Base-by-base conservation (phyloP, 2,329 filamentous ascomycete genomes). In the Chaetomiaceae sp. region DNA sequence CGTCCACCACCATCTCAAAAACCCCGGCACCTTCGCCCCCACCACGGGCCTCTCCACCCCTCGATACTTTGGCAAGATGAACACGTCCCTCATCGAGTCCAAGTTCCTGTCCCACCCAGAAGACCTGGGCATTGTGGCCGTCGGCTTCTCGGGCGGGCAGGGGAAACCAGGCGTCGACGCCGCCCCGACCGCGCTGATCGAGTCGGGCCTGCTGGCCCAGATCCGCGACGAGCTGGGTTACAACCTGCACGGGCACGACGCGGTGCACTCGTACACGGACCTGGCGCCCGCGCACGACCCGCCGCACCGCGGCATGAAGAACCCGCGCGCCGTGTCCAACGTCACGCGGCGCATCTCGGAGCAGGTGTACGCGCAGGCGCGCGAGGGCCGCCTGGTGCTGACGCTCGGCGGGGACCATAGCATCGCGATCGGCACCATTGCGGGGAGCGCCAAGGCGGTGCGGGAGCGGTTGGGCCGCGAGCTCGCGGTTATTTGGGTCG, bases 101-200 rank as follows among this genome's bases (percentile, higher is more conserved):
- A 90, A 87, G 67, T 97, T 96, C 75, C 86, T 97, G 62, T 78
- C 85, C 59, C 79, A 85, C 66, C 81, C 84, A 29, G 79, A 88
- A 66, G 85, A 97, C 66, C 79, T 99, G 59, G 94, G 92, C 58
- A 81, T 99, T 52, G 90, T 97, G 33, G 90, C 92, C 45, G 94
- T 97, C 33, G 92, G 92, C 58, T 99, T 97, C 77, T 95, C 90
- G 49, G 92, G 92, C 61, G 94, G 94, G 53, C 94, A 96, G 89
- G 86, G 86, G 75, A 96, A 97, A 74, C 78, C 85, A 36, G 94
- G 94, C 62, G 92, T 96, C 61, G 94, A 97, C 67, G 89, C 87
- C 14, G 94, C 88, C 6, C 94, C 94, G 29, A 84, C 86, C 63
- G 92, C 90, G 48, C 83, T 99, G 49, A 94, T 97, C 65, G 81